Base-by-base conservation (phyloP, 805 yeast genomes). In the Priceomyces haplophilus region DNA sequence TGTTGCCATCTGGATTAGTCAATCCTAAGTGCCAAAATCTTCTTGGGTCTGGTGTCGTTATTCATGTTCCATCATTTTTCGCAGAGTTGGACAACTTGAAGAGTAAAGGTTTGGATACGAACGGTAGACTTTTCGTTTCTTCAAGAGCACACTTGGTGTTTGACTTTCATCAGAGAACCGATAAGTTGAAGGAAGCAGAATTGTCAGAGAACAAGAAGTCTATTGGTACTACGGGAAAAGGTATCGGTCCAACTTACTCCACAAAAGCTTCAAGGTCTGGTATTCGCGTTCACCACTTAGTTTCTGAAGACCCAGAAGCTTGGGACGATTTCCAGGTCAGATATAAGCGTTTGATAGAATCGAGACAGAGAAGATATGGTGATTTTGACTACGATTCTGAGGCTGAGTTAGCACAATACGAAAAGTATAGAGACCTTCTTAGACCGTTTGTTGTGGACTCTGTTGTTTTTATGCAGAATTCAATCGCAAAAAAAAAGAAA, bases 221-320 rank as follows among this genome's bases (percentile, higher is more conserved):
- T 19, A 91, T 93, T 57, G 99, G 99, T 55, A 93, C 99, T 49
- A 93, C 99, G 27, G 97, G 98, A 62, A 93, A 93, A 64, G 99
- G 99, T 69, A 93, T 93, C 59, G 99, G 99, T 45, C 99, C 99
- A 56, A 85, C 99, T 34, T 93, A 93, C 65, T 84, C 97, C 19
- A 89, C 99, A 50, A 93, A 93, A 73, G 95, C 95, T 40, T 85
- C 96, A 12, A 84, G 99, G 71, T 88, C 97, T 16, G 99, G 99
- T 61, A 75, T 93, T 55, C 81, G 99, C 69, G 95, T 93, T 43
- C 99, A 93, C 72, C 98, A 93, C 73, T 78, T 93, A 59, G 93
- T 89, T 32, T 82, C 86, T 52, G 85, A 86, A 55, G 90, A 86
- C 60, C 90, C 89, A 12, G 90, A 82, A 49, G 87, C 96, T 12